Conservation (phyloP, 352 stramenopile species). For the Globisporangium spinosum region DNA sequence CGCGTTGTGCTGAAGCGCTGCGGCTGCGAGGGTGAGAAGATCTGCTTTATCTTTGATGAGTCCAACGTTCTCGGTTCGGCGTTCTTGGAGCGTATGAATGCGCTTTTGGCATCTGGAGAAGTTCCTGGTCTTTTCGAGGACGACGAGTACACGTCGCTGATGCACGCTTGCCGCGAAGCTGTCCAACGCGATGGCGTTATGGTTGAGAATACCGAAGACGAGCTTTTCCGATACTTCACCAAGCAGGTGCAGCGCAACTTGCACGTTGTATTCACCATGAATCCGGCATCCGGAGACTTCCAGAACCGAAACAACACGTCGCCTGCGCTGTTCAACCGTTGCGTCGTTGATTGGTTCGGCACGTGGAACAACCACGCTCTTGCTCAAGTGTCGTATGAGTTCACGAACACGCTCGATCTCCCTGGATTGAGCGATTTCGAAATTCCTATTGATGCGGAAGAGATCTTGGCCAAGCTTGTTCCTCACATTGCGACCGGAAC, state of each 20-base stretch:
- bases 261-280: constrained; percentile 99
- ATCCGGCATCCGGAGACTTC: constrained; percentile 97
- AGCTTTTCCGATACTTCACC: constrained; percentile 97
- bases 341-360: constrained; percentile 99
- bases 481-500: constrained; percentile 63
- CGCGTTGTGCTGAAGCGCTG: constrained; percentile 95
- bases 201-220: constrained; percentile 92
- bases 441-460: constrained; percentile 41
- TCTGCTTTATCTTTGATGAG: constrained; percentile 99
- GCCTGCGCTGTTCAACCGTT: constrained; percentile 99
- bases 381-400: constrained; percentile 97
- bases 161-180: constrained; percentile 94
- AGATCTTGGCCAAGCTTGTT: constrained; percentile 53
- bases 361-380: constrained; percentile 98
- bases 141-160: constrained; percentile 97
- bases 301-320: constrained; percentile 97
- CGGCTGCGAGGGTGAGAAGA: constrained; percentile 97
- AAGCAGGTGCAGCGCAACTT: constrained; percentile 98
- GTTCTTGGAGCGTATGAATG: constrained; percentile 99
- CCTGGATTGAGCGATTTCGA: constrained; percentile 76
- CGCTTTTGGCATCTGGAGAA: constrained; percentile 98
- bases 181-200: constrained; percentile 89
- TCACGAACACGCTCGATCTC: constrained; percentile 94
- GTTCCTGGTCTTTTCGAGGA: constrained; percentile 99
- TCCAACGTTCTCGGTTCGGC: constrained; percentile 97